These are phyloP conservation scores for Cucumis variabilis DNA, from an alignment of 331 rosid genomes.

Conservation along the genomic window DNA sequence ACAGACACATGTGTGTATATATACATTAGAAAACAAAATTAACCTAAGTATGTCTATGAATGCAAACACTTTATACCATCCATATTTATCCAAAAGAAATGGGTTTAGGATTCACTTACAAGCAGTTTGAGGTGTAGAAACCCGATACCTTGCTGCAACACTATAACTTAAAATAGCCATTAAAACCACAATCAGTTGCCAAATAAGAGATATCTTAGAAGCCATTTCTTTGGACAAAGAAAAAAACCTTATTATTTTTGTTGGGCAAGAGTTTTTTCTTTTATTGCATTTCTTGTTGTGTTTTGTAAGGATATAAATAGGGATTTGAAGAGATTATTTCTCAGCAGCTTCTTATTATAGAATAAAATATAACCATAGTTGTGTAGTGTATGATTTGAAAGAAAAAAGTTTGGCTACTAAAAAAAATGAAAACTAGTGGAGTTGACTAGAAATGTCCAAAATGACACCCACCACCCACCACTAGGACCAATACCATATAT, in stretches of 20 bases:
- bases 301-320: background rate
- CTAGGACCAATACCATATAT: background rate
- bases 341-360: background rate
- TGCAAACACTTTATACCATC: no score
- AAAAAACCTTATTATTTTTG: background rate
- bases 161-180: background rate
- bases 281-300: background rate
- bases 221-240: background rate
- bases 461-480: background rate
- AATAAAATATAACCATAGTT: background rate
- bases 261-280: no score
- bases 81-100: background rate
- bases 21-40: no score
- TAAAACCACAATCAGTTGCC: slow-evolving; percentile 2
- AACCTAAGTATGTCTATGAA: no score
- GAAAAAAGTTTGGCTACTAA: background rate
- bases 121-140: background rate
- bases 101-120: background rate
- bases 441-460: background rate
- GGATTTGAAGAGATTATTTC: background rate
- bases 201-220: background rate
- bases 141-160: slow-evolving; percentile 16
- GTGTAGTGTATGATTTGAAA: background rate
- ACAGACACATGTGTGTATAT: no score
- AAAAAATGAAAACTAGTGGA: background rate